Evolutionary conservation across 768 basidiomycete species (phyloP).

Genomic region (Psilocybe cyanescens): DNA sequence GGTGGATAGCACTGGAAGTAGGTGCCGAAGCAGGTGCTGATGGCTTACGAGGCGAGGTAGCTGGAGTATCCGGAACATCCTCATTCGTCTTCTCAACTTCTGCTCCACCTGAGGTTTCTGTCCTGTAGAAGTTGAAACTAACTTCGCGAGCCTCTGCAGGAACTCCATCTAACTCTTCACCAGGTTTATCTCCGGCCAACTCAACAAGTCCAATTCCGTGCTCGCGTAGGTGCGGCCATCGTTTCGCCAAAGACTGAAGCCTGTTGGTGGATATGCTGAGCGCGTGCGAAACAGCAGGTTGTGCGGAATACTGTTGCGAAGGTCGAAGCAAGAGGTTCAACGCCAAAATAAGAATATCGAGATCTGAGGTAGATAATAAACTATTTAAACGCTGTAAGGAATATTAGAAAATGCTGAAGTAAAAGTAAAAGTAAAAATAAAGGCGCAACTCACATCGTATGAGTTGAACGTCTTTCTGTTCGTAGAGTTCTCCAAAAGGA

Average conservation of each 20-base stretch:
- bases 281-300: constrained; percentile 81
- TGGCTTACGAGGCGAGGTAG: constrained; percentile 45
- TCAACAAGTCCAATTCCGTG: constrained; percentile 78
- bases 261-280: constrained; percentile 83
- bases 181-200: constrained; percentile 61
- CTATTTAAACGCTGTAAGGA: constrained; percentile 80
- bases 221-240: constrained; percentile 85
- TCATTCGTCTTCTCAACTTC: constrained; percentile 54
- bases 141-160: constrained; percentile 80
- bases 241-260: constrained; percentile 80
- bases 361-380: constrained; percentile 85
- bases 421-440: constrained; percentile 13
- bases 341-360: constrained; percentile 84
- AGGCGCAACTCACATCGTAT: constrained; percentile 79
- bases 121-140: constrained; percentile 80
- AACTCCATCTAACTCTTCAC: constrained; percentile 58
- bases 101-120: constrained; percentile 41
- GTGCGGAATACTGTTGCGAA: constrained; percentile 91
- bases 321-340: constrained; percentile 90
- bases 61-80: constrained; percentile 45
- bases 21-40: constrained; percentile 32
- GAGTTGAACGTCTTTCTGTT: constrained; percentile 96
- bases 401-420: constrained; percentile 7
- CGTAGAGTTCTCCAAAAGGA: constrained; percentile 96
- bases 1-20: constrained; percentile 54